Percentiles rank a stretch among this genome's conserved stretches.
These are phyloP conservation scores for Luffa aegyptiaca DNA, from an alignment of 306 rosid genomes.

Conservation along the genomic window DNA sequence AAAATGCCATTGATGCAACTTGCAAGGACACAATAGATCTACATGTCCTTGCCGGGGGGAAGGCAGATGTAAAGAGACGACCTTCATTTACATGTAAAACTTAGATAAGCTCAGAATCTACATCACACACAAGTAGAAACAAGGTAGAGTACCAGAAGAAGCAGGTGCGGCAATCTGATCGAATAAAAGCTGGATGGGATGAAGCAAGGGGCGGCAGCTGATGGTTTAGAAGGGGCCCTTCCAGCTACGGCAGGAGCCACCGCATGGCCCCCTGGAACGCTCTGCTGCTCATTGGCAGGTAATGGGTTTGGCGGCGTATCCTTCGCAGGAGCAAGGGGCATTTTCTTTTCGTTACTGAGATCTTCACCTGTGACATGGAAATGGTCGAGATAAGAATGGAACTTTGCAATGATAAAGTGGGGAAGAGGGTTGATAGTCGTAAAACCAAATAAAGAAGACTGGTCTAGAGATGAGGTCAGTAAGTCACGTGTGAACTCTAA, in stretches of 20 bases:
- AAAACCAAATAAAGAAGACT: background rate
- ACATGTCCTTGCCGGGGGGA: slow-evolving; percentile 5
- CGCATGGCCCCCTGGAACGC: slow-evolving; percentile 42
- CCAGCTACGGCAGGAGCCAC: slow-evolving; percentile 90
- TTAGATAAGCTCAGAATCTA: slow-evolving; percentile 13
- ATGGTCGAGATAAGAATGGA: background rate
- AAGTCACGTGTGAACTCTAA: background rate
- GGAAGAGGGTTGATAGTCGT: background rate
- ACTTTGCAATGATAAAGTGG: background rate
- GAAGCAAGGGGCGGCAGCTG: slow-evolving; percentile 45
- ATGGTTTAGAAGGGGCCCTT: slow-evolving; percentile 70
- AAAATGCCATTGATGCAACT: background rate
- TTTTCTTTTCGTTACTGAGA: slow-evolving; percentile 45
- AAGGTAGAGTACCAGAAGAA: slow-evolving; percentile 29
- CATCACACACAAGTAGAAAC: slow-evolving; percentile 15
- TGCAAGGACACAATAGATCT: slow-evolving; percentile 4
- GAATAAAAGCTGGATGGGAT: slow-evolving; percentile 11
- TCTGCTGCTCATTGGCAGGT: slow-evolving; percentile 81
- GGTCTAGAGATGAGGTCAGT: background rate
- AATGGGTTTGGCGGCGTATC: slow-evolving; percentile 48
- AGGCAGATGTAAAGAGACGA: background rate
- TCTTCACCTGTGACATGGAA: slow-evolving; percentile 57
- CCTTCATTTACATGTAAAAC: slow-evolving; percentile 54
- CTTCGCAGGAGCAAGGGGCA: slow-evolving; percentile 38
- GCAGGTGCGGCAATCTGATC: slow-evolving; percentile 26